Evolutionary conservation across 257 asterid genomes (phyloP).

Genomic region (Scutellaria barbata): DNA sequence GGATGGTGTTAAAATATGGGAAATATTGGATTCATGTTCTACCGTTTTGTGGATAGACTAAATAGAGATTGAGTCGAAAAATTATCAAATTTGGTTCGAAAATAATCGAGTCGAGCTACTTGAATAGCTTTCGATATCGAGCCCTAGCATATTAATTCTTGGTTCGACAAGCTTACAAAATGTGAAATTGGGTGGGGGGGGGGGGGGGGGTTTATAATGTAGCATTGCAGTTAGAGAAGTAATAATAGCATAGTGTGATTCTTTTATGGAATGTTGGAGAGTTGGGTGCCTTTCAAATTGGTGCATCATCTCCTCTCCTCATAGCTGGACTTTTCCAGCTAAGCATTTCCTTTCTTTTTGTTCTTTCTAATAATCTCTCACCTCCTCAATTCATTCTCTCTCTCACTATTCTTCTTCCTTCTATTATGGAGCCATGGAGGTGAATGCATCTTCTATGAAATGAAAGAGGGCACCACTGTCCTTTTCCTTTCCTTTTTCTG

Average conservation of each 20-base stretch:
- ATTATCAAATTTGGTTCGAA: no score
- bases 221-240: slow-evolving; percentile 24
- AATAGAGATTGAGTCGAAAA: no score
- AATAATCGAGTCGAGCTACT: no score
- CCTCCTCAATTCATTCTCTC: neutral
- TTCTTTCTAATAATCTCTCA: slow-evolving; percentile 34
- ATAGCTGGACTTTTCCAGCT: slow-evolving; percentile 50
- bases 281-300: slow-evolving; percentile 39
- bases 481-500: slow-evolving; percentile 36
- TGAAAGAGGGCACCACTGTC: slow-evolving; percentile 39
- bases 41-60: no score
- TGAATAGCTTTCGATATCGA: no score
- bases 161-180: no score
- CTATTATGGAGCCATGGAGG: slow-evolving; percentile 23
- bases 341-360: slow-evolving; percentile 46
- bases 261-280: neutral
- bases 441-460: slow-evolving; percentile 25
- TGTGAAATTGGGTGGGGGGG: no score
- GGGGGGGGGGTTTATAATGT: neutral
- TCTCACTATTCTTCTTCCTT: slow-evolving; percentile 29
- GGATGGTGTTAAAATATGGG: no score
- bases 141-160: no score
- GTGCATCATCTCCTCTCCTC: slow-evolving; percentile 33
- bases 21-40: no score
- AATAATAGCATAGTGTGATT: slow-evolving; percentile 13